Conservation (phyloP, 1,284 basidiomycete genomes). For the Boletus mariae region DNA sequence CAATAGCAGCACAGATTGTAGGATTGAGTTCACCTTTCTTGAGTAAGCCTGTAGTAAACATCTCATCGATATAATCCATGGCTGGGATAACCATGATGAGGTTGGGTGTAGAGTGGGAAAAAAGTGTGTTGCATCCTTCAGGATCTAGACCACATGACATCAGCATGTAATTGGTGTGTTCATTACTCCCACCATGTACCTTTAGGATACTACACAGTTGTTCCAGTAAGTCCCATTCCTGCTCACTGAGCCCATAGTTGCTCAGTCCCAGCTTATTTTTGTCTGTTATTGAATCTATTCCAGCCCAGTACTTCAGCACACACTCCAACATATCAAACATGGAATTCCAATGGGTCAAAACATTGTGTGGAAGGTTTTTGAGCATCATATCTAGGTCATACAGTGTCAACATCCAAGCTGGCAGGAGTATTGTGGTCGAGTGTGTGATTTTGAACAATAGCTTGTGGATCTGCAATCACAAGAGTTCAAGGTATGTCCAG, state of each 20-base stretch:
- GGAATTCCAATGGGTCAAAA: background rate
- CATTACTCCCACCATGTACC: background rate
- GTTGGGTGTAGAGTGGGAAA: background rate
- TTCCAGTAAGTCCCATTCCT: background rate
- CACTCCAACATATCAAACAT: background rate
- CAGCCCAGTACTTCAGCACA: background rate
- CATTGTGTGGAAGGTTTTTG: background rate
- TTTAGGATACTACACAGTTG: background rate
- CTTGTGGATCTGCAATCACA: background rate
- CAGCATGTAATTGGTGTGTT: too few relatives aligned
- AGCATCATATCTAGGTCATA: background rate
- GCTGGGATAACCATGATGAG: background rate
- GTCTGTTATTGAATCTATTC: background rate
- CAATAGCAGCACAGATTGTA: background rate
- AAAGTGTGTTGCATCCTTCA: background rate
- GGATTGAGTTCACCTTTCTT: background rate
- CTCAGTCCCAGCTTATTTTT: background rate
- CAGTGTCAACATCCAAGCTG: background rate
- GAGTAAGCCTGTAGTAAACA: background rate
- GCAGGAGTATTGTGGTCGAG: background rate
- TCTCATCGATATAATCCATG: background rate
- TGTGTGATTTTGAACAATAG: background rate
- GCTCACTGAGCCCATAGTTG: background rate
- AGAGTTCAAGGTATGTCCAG: background rate
- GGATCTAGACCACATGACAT: background rate